A percentile compares a stretch with the other conserved stretches of the same genome.
Conservation (phyloP, 176 grass and related monocot genomes). For the Triticum aestivum region DNA sequence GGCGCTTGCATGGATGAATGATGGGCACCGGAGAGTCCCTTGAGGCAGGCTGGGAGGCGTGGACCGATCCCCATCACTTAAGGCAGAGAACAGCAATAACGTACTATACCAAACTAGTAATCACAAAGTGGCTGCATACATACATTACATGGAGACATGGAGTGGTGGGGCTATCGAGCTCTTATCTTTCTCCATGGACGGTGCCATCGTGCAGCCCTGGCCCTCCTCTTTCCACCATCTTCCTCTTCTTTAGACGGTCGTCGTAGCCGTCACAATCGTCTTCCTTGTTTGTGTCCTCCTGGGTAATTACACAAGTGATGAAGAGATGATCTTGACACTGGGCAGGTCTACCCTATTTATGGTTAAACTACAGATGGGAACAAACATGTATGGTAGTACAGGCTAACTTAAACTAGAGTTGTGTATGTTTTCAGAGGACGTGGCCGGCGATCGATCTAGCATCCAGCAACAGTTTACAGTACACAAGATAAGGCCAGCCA, state of each 20-base stretch:
- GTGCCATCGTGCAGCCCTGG: constrained; percentile 35
- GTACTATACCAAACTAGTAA: not conserved
- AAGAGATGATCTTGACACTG: too few relatives aligned
- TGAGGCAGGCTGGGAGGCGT: not conserved
- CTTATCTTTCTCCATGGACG: constrained; percentile 37
- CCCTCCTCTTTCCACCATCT: constrained; percentile 22
- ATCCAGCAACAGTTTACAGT: too few relatives aligned
- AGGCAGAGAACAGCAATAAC: constrained; percentile 18
- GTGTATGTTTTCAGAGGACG: too few relatives aligned
- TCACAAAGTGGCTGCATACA: not conserved
- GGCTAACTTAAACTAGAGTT: too few relatives aligned
- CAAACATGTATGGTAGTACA: too few relatives aligned
- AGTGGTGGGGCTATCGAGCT: not conserved
- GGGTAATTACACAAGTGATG: too few relatives aligned
- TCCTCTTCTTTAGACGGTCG: not conserved
- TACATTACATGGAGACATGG: not conserved
- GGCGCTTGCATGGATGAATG: not conserved
- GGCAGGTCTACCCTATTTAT: too few relatives aligned
- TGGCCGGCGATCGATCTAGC: too few relatives aligned
- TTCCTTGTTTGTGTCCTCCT: not conserved
- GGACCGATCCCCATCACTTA: not conserved
- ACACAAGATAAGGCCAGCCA: too few relatives aligned
- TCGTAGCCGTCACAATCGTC: not conserved
- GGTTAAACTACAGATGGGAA: too few relatives aligned
- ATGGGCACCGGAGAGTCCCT: not conserved